phyloP scores from a whole-genome alignment of 371 early-diverging fungal genomes.

The Lichtheimia ramosa region DNA sequence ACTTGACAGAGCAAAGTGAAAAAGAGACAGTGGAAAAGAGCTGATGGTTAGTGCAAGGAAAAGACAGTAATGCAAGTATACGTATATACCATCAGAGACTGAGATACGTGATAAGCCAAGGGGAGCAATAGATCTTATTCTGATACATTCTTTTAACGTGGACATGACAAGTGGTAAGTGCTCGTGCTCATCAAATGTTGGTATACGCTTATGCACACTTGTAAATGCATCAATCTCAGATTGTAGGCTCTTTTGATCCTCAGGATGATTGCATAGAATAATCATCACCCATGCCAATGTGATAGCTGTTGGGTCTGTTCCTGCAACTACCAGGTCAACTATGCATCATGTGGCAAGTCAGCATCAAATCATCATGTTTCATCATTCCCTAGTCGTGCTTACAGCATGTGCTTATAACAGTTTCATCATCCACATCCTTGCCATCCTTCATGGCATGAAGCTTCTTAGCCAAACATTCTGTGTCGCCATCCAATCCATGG shows the following conservation, averaged over 20 bases:
- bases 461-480: not conserved
- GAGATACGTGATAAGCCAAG: conserved; percentile 12
- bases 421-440: conserved; percentile 1
- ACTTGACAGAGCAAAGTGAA: not conserved
- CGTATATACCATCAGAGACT: conserved; percentile 14
- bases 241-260: conserved; percentile 13
- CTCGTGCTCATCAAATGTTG: conserved; percentile 16
- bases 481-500: not conserved
- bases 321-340: conserved; percentile 21
- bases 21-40: too few species aligned
- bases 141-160: conserved; percentile 19
- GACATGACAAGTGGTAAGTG: conserved; percentile 10
- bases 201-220: conserved; percentile 10
- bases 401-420: conserved; percentile 9
- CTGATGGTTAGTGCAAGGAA: too few species aligned
- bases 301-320: conserved; percentile 13
- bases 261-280: conserved; percentile 15
- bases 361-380: too few species aligned
- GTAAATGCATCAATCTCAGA: conserved; percentile 16
- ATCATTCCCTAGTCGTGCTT: not conserved
- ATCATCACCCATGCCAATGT: conserved; percentile 14
- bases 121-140: conserved; percentile 5
- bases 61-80: too few species aligned
- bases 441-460: not conserved
- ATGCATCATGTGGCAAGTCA: too few species aligned